Evolutionary conservation across 176 grass and related monocot species (phyloP).

Genomic region (Eragrostis curvula): DNA sequence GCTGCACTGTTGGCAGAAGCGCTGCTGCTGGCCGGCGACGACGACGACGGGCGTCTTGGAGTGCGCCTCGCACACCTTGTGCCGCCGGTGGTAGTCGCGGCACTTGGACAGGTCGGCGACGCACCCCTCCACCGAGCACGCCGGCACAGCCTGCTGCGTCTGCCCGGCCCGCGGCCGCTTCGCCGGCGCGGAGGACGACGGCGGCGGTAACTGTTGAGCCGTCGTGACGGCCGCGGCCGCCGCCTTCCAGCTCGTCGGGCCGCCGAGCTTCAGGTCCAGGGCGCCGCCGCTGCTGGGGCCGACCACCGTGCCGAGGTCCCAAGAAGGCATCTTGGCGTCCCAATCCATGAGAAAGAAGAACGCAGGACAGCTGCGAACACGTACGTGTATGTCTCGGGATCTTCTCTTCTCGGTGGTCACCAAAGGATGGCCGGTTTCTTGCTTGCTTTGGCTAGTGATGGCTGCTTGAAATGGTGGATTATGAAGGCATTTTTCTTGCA

Average conservation of each 20-base stretch:
- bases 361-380: not conserved
- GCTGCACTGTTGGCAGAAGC: slow-evolving; percentile 99
- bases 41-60: slow-evolving; percentile 91
- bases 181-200: slow-evolving; percentile 20
- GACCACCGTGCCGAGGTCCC: slow-evolving; percentile 67
- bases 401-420: not conserved
- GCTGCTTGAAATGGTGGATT: not conserved
- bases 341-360: slow-evolving; percentile 58
- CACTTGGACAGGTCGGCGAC: slow-evolving; percentile 77
- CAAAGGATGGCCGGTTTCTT: not conserved
- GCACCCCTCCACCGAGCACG: slow-evolving; percentile 86
- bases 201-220: not conserved
- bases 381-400: not conserved
- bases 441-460: not conserved
- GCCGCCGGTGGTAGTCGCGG: slow-evolving; percentile 95
- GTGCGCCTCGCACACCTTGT: slow-evolving; percentile 97
- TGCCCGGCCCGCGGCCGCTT: slow-evolving; percentile 52
- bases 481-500: slow-evolving; percentile 16
- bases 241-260: slow-evolving; percentile 53
- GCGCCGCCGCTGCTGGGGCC: slow-evolving; percentile 42
- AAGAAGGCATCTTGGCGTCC: slow-evolving; percentile 72
- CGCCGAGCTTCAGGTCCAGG: slow-evolving; percentile 81
- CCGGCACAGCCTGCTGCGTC: slow-evolving; percentile 43
- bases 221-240: not conserved
- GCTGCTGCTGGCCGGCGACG: slow-evolving; percentile 88